Evolutionary conservation across 768 basidiomycete genomes (phyloP).

Genomic region (Trametes coccinea): DNA sequence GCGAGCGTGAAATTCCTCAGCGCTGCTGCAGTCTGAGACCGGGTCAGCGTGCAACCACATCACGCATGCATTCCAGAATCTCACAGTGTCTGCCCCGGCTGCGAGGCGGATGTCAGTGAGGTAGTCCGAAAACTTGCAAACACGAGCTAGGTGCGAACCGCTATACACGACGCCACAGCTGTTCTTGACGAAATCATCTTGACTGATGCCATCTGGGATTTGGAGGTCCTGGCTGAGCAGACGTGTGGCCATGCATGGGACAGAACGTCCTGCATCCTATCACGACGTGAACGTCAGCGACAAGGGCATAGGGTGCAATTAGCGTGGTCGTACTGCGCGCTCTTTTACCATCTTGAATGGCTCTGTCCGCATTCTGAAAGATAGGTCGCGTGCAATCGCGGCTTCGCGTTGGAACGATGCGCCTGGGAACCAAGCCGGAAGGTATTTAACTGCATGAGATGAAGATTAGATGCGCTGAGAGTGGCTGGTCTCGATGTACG

Average conservation of each 20-base stretch:
- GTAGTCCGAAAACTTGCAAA: background rate
- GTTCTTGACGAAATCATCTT: background rate
- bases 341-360: background rate
- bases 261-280: background rate
- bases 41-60: too few relatives aligned
- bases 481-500: too few relatives aligned
- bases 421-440: constrained; percentile 25
- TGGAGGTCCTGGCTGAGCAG: background rate
- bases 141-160: background rate
- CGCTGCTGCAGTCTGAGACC: constrained; percentile 35
- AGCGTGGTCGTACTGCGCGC: background rate
- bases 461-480: too few relatives aligned
- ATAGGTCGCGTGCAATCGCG: background rate
- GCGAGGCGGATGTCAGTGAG: background rate
- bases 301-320: background rate
- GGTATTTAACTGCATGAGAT: background rate
- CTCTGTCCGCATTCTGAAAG: background rate
- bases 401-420: constrained; percentile 17
- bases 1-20: constrained; percentile 17
- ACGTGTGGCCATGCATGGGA: background rate
- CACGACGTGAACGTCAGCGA: background rate
- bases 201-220: background rate
- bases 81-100: constrained; percentile 9
- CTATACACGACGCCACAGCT: background rate
- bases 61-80: background rate